These are phyloP conservation scores for Aureobasidium sp. DNA, from an alignment of 2,329 filamentous ascomycete species.

Conservation along the genomic window DNA sequence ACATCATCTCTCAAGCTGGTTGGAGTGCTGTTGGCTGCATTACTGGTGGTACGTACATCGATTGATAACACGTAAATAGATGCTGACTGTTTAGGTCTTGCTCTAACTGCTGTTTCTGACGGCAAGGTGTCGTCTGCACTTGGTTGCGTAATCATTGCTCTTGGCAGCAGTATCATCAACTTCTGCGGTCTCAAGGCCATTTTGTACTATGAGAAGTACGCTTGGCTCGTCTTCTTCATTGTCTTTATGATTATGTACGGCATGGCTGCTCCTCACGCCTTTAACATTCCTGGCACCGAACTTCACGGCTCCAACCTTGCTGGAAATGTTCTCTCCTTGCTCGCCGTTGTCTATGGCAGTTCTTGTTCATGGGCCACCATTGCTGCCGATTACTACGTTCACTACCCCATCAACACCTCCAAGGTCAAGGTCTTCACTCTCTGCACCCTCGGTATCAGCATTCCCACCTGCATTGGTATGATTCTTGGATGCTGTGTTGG, in stretches of 20 bases:
- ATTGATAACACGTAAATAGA: background rate
- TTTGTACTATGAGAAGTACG: conserved; percentile 43
- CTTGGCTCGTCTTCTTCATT: conserved; percentile 43
- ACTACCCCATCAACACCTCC: conserved; percentile 34
- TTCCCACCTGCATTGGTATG: conserved; percentile 39
- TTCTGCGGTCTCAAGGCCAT: conserved; percentile 39
- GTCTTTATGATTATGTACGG: conserved; percentile 43
- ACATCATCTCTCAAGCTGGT: conserved; percentile 40
- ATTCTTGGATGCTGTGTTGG: conserved; percentile 20
- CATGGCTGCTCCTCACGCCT: conserved; percentile 38
- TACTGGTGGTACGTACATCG: conserved; percentile 29
- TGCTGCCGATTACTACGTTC: conserved; percentile 38
- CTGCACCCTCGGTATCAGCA: conserved; percentile 35
- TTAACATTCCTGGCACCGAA: conserved; percentile 28
- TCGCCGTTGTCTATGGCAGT: conserved; percentile 33
- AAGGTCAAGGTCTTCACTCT: conserved; percentile 36
- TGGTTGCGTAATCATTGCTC: conserved; percentile 38
- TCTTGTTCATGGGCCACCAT: conserved; percentile 36
- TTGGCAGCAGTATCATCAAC: conserved; percentile 31
- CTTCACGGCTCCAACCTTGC: conserved; percentile 26
- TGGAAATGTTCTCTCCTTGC: conserved; percentile 25
- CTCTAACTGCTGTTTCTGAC: conserved; percentile 35
- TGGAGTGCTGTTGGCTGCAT: conserved; percentile 38
- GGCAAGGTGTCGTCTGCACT: conserved; percentile 38
- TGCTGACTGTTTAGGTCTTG: conserved; percentile 22